Base-by-base conservation (phyloP, 306 rosid genomes). In the Coriaria nepalensis region DNA sequence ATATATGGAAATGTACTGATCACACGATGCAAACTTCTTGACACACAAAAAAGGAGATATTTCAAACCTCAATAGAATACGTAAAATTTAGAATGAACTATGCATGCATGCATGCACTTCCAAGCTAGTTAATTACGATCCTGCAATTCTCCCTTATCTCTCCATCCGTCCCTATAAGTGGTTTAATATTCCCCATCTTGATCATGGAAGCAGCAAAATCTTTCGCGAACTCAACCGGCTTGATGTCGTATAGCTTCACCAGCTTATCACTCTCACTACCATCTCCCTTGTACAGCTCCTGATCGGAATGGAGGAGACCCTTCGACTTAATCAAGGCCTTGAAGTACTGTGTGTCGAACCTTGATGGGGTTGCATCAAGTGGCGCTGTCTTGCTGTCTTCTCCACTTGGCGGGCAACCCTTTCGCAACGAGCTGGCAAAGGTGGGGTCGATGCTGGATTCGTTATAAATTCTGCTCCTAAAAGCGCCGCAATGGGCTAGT, bases 271-370 rank as follows among this genome's bases (percentile, higher is more conserved):
- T 65, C 0, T 40, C 46, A 20, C 47, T 10, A 0, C 52, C 63
- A 45, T 66, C 64, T 34, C 57, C 37, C 40, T 61, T 66, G 47
- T 50, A 71, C 33, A 71, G 68, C 35, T 65, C 53, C 55, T 71
- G 76, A 37, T 71, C 76, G 10, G 72, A 60, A 43, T 71, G 76
- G 2, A 71, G 53, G 35, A 65, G 68, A 20, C 76, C 72, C 55
- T 56, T 60, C 4, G 13, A 9, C 7, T 14, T 6, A 38, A 55
- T 12, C 60, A 70, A 55, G 0, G 40, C 51, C 52, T 55, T 59
- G 67, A 59, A 70, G 71, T 70, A 64, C 32, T n/a, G 10, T 2
- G 37, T 55, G 41, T 70, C 76, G 6, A 64, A 64, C 5, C 1
- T 4, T 1, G 6, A 4, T 6, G 59, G 35, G 8, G 53, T 44